phyloP scores from a whole-genome alignment of 106 monocot genomes.

The Dioscorea zingiberensis region DNA sequence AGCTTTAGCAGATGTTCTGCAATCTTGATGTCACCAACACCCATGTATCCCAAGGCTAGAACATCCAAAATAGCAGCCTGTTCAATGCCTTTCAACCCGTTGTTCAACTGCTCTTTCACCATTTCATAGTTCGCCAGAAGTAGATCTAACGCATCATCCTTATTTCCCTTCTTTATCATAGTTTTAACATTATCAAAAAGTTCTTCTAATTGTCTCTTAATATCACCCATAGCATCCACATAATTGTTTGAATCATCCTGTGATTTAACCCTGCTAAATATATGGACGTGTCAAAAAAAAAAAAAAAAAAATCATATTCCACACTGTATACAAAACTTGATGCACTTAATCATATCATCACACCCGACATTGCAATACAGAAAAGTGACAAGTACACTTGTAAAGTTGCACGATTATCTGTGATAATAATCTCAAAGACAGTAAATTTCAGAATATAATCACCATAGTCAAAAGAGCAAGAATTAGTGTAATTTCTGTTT shows the following conservation, averaged over 20 bases:
- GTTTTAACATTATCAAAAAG: constrained; percentile 49
- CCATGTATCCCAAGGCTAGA: constrained; percentile 70
- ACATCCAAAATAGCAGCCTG: constrained; percentile 78
- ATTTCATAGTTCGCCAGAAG: constrained; percentile 77
- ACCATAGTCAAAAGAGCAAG: too few species aligned
- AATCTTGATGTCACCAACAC: constrained; percentile 33
- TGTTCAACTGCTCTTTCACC: constrained; percentile 51
- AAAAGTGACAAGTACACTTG: too few species aligned
- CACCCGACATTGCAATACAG: too few species aligned
- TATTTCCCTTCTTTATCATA: constrained; percentile 46
- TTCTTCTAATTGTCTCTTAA: constrained; percentile 57
- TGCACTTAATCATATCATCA: too few species aligned
- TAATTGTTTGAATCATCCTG: constrained; percentile 11
- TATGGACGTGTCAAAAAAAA: too few species aligned
- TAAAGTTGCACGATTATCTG: too few species aligned
- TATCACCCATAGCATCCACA: constrained; percentile 26
- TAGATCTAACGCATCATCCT: constrained; percentile 47
- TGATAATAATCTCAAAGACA: too few species aligned
- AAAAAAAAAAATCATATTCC: too few species aligned
- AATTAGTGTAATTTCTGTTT: too few species aligned
- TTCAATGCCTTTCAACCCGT: constrained; percentile 56
- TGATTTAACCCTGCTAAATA: too few species aligned
- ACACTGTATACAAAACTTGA: too few species aligned
- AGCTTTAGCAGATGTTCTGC: constrained; percentile 39
- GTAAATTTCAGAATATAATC: too few species aligned